Evolutionary conservation across 805 yeast genomes (phyloP), one percentile per base, ranked within the genome.

Genomic region (Candida ulmi): DNA sequence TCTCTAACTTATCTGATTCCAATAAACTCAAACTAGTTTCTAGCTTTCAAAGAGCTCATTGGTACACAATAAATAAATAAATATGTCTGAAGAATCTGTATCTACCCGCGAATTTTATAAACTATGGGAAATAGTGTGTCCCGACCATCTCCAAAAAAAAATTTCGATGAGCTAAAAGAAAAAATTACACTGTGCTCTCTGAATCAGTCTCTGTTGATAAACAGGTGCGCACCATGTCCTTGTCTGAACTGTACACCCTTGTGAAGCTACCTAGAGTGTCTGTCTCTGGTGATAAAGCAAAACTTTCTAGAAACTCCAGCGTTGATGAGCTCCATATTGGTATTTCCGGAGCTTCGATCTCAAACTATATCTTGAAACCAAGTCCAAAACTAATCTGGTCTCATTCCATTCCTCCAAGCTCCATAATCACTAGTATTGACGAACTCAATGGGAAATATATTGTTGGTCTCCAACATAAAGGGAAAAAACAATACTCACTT

Each of bases 341-440:
- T 37, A 49, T 55, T 17, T 53, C 58, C 18, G 58, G 60, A 17
- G 51, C 58, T 5, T 50, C 58, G 12, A 45, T 55, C 31, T 51
- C 57, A 5, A 51, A 51, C 26, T 72, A 71, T 50, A 60, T 71
- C 17, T 59, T 73, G 37, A 69, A 62, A 40, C 80, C 80, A 30
- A 65, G 74, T 28, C 80, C 80, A 9, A 71, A 70, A 48, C 58
- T 74, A 33, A 56, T 68, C 31, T 74, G 79, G 80, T 69, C 77
- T 4, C 65, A 66, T 47, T 71, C 78, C 16, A 61, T 74, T 26
- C 65, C 73, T 7, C 78, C 78, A 11, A 50, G 63, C 3, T 62
- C 65, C 27, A 36, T 58, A 3, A 62, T 73, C 27, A 65, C 66
- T 33, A 31, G 43, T n/a, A 38, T 54, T 11, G 50, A 46, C 12